Evolutionary conservation across 2,329 filamentous ascomycete genomes (phyloP).

Genomic region (Aspergillus spinulosporus): DNA sequence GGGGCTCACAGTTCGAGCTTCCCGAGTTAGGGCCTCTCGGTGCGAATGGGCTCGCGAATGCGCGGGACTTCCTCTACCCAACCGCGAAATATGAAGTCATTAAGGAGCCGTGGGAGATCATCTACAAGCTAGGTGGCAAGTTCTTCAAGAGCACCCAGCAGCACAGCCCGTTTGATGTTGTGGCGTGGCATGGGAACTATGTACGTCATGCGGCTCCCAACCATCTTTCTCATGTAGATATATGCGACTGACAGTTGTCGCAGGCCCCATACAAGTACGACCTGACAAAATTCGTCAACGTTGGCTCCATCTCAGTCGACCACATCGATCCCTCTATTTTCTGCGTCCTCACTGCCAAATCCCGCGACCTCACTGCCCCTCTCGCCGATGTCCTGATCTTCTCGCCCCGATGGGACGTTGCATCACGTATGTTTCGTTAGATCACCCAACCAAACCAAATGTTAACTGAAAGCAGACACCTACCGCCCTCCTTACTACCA

Average conservation of each 20-base stretch:
- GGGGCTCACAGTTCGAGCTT: constrained; percentile 63
- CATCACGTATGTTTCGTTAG: constrained; percentile 22
- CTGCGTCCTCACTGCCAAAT: constrained; percentile 42
- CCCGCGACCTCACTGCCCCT: constrained; percentile 33
- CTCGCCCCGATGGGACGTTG: constrained; percentile 41
- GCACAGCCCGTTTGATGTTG: constrained; percentile 69
- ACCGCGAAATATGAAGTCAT: constrained; percentile 39
- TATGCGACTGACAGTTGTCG: no score
- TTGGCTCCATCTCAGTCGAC: constrained; percentile 40
- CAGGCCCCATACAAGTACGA: constrained; percentile 39
- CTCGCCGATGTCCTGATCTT: constrained; percentile 43
- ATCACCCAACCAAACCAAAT: no score
- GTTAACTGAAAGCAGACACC: constrained; percentile 21
- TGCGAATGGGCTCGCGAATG: constrained; percentile 65
- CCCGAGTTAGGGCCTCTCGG: constrained; percentile 68
- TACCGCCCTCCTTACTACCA: constrained; percentile 46
- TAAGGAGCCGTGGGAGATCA: constrained; percentile 52
- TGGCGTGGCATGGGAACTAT: constrained; percentile 70
- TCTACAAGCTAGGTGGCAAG: constrained; percentile 62
- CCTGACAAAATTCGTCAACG: constrained; percentile 41
- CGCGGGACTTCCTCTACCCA: constrained; percentile 64
- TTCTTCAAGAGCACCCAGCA: constrained; percentile 61
- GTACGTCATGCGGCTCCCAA: constrained; percentile 4
- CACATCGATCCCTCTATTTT: constrained; percentile 45
- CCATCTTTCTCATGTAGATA: no score